phyloP scores from a whole-genome alignment of 2,329 filamentous ascomycete genomes.

The Escovopsis sp. region DNA sequence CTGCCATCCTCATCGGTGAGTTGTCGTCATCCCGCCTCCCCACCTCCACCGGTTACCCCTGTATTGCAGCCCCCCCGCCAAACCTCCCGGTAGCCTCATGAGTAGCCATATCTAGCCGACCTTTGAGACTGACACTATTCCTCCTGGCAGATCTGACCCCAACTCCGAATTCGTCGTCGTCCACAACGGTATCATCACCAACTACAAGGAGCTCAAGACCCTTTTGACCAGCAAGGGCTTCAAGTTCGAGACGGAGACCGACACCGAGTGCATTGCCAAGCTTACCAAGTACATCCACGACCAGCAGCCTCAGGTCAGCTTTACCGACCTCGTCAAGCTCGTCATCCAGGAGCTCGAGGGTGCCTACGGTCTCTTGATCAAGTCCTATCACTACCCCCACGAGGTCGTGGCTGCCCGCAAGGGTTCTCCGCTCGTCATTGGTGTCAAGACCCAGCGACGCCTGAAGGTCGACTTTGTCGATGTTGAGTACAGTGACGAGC shows the following conservation, averaged over 20 bases:
- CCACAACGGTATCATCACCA: conserved; percentile 99
- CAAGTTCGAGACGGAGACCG: conserved; percentile 97
- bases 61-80: too few relatives aligned
- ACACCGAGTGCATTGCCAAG: conserved; percentile 98
- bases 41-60: not conserved
- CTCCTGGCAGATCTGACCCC: conserved; percentile 60
- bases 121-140: conserved; percentile 1
- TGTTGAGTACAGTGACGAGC: conserved; percentile 88
- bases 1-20: conserved; percentile 95
- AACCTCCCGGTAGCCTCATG: too few relatives aligned
- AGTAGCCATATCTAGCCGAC: too few relatives aligned
- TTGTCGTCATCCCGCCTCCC: not conserved
- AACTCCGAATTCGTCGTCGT: conserved; percentile 95
- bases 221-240: conserved; percentile 89
- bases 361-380: conserved; percentile 91
- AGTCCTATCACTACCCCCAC: conserved; percentile 96
- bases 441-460: conserved; percentile 91
- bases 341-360: conserved; percentile 98
- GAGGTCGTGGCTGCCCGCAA: conserved; percentile 97
- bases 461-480: conserved; percentile 99
- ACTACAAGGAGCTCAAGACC: conserved; percentile 98
- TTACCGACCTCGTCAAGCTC: conserved; percentile 91
- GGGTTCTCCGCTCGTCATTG: conserved; percentile 93
- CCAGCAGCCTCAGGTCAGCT: conserved; percentile 83
- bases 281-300: conserved; percentile 97